Conservation (phyloP, 805 yeast species). For the Spathaspora sp. region DNA sequence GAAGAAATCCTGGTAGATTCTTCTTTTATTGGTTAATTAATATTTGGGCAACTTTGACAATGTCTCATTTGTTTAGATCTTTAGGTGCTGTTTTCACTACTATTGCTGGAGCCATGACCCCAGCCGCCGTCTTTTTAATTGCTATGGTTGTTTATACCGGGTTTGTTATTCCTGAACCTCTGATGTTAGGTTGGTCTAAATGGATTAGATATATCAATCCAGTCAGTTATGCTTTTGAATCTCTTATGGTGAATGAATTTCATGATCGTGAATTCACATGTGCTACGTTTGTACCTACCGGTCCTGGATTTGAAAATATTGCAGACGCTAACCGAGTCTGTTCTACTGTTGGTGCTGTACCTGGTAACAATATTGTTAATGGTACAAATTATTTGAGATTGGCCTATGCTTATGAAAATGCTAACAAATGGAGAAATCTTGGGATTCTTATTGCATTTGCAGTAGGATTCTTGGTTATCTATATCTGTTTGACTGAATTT, state of each 20-base stretch:
- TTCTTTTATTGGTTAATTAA: constrained; percentile 34
- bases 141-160: constrained; percentile 55
- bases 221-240: constrained; percentile 45
- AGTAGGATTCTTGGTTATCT: constrained; percentile 33
- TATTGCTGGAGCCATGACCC: constrained; percentile 39
- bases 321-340: constrained; percentile 46
- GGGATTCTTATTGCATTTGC: constrained; percentile 59
- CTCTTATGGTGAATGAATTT: constrained; percentile 63
- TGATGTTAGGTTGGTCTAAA: constrained; percentile 62
- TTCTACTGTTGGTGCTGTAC: constrained; percentile 52
- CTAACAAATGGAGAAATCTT: constrained; percentile 75
- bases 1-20: constrained; percentile 31
- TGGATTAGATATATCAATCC: constrained; percentile 42
- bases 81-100: constrained; percentile 40
- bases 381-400: constrained; percentile 55
- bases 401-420: constrained; percentile 47
- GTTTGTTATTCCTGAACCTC: constrained; percentile 37
- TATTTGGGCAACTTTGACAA: constrained; percentile 27
- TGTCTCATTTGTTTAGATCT: constrained; percentile 39
- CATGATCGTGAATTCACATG: constrained; percentile 54
- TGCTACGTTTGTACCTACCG: constrained; percentile 53
- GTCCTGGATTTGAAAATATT: constrained; percentile 45
- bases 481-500: constrained; percentile 29
- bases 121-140: constrained; percentile 42
- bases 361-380: constrained; percentile 48